These are phyloP conservation scores for Saccharomycopsis babjevae DNA, from an alignment of 805 yeast species.

Conservation along the genomic window DNA sequence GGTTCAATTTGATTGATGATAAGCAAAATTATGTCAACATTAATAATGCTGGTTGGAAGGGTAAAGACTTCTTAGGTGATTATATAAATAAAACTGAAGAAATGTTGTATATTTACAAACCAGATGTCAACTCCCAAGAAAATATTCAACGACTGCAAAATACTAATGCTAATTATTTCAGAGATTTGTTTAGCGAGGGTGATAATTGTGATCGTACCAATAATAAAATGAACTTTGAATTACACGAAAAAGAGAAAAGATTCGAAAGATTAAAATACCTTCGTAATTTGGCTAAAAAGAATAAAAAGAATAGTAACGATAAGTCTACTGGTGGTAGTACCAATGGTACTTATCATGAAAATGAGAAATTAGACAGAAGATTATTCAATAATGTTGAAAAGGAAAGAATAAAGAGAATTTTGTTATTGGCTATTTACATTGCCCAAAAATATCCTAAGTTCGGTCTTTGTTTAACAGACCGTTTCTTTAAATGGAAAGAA, in stretches of 20 bases:
- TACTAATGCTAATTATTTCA: slow-evolving; percentile 18
- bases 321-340: neutral
- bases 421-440: slow-evolving; percentile 40
- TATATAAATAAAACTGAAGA: slow-evolving; percentile 16
- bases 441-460: slow-evolving; percentile 40
- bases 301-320: neutral
- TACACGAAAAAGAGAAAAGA: slow-evolving; percentile 11
- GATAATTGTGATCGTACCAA: slow-evolving; percentile 17
- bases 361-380: slow-evolving; percentile 12
- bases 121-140: slow-evolving; percentile 16
- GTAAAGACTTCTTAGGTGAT: slow-evolving; percentile 17
- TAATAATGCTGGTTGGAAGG: slow-evolving; percentile 19
- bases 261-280: slow-evolving; percentile 8
- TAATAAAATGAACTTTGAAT: slow-evolving; percentile 10
- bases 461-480: slow-evolving; percentile 41
- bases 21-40: slow-evolving; percentile 29
- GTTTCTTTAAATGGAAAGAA: slow-evolving; percentile 32
- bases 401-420: slow-evolving; percentile 41
- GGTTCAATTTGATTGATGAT: slow-evolving; percentile 54
- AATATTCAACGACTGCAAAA: slow-evolving; percentile 16
- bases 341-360: neutral
- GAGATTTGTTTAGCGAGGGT: slow-evolving; percentile 18
- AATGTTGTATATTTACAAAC: slow-evolving; percentile 13
- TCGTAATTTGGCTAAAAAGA: neutral
- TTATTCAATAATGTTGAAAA: slow-evolving; percentile 31